Evolutionary conservation across 352 stramenopile genomes (phyloP), one percentile per base, ranked within the genome.

Genomic region (Saprolegnia diclina): DNA sequence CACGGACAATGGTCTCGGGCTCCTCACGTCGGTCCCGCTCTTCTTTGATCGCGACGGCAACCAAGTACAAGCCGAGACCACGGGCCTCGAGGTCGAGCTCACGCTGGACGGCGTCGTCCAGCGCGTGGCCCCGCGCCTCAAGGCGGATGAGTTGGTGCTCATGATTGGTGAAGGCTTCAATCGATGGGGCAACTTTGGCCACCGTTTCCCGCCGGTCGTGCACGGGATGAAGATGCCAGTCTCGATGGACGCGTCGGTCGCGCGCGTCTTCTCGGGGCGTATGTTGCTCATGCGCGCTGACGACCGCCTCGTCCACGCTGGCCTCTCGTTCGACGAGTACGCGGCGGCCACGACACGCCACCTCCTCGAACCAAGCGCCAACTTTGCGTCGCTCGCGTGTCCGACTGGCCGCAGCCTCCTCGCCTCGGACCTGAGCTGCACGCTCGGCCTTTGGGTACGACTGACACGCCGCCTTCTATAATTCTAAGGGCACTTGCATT

Each of bases 81-180:
- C 48, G 14, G 71, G 71, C n/a, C 38, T 75, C 18, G 37, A 72
- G n/a, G 68, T 72, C 29, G 50, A 73, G 46, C n/a, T 66, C 21
- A 52, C 65, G 18, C 19, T 35, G n/a, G 35, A 62, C 13, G 22
- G 50, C 38, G 26, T 65, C 22, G 56, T 70, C 40, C 64, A 75
- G 45, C 66, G 59, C 9, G 37, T 69, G n/a, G 32, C 32, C 21
- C 54, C 54, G 32, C 22, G 18, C 35, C 59, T 75, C 16, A 40
- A 62, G 18, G 42, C 61, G 14, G 72, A 77, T 38, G 72, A 77
- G 54, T 55, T 77, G 14, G 64, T 77, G 18, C 63, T 77, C 10
- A 77, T 77, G 72, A 65, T 77, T 50, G 71, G 71, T 40, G 71
- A 75, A 22, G 71, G 71, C 0, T 70, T 70, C 35, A 37, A 44